Percentiles rank a stretch among this genome's conserved stretches.
phyloP scores from a whole-genome alignment of 2,329 filamentous ascomycete species.

The Meredithiella fracta region DNA sequence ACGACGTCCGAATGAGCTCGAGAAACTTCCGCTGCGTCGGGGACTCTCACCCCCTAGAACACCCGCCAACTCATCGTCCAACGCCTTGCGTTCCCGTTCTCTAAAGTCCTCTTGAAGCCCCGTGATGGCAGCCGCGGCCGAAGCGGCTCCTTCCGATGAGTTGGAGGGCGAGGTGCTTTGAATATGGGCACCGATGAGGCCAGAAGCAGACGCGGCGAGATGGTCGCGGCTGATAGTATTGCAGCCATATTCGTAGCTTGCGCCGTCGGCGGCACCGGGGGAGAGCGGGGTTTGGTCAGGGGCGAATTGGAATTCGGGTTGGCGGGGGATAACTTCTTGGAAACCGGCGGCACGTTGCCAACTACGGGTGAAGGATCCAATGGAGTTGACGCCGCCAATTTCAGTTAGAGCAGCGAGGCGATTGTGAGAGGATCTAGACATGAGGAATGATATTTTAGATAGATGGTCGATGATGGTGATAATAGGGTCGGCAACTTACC shows the following conservation, averaged over 20 bases:
- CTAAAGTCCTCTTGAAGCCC: constrained; percentile 20
- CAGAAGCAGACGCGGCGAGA: constrained; percentile 18
- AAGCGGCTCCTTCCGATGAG: neutral
- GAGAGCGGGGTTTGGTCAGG: constrained; percentile 35
- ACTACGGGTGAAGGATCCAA: constrained; percentile 81
- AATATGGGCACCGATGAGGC: constrained; percentile 37
- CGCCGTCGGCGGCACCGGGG: constrained; percentile 14
- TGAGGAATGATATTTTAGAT: neutral
- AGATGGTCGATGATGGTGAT: neutral
- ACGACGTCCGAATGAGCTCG: constrained; percentile 19
- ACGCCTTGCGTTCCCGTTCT: constrained; percentile 32
- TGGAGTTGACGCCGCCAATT: constrained; percentile 80
- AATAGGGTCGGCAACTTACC: constrained; percentile 6
- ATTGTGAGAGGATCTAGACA: constrained; percentile 39
- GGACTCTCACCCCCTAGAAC: constrained; percentile 1
- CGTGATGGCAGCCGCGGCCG: too few relatives aligned
- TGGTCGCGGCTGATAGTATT: constrained; percentile 15
- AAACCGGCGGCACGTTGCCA: constrained; percentile 87
- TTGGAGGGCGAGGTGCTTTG: constrained; percentile 21
- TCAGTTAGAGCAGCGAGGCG: constrained; percentile 44
- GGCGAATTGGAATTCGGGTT: constrained; percentile 54
- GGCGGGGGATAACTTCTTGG: constrained; percentile 68
- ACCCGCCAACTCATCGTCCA: constrained; percentile 27
- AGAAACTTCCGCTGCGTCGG: constrained; percentile 10
- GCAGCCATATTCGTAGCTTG: constrained; percentile 12